Percentiles rank a stretch among this genome's conserved stretches.
phyloP scores from a whole-genome alignment of 768 basidiomycete genomes.

The Pholiota molesta region DNA sequence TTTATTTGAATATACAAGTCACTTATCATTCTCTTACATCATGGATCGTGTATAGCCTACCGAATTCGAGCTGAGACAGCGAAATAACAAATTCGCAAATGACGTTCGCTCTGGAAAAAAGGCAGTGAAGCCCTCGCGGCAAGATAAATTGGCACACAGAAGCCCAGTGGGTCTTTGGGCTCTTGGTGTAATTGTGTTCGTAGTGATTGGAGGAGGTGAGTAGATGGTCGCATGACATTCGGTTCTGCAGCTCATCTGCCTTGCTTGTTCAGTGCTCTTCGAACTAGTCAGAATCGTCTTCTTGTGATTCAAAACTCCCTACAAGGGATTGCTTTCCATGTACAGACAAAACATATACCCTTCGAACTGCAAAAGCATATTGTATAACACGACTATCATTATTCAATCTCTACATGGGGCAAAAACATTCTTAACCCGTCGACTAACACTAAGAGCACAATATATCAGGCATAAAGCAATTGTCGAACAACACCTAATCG shows the following conservation, averaged over 20 bases:
- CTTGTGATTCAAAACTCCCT: slow-evolving; percentile 32
- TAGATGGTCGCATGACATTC: slow-evolving; percentile 13
- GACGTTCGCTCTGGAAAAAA: slow-evolving; percentile 78
- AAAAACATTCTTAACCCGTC: background rate
- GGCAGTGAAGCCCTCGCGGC: slow-evolving; percentile 68
- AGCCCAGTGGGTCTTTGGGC: slow-evolving; percentile 80
- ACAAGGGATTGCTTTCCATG: background rate
- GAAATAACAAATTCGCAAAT: slow-evolving; percentile 80
- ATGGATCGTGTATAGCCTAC: slow-evolving; percentile 54
- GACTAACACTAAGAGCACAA: background rate
- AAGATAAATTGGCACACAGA: slow-evolving; percentile 69
- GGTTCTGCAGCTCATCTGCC: background rate
- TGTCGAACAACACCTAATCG: slow-evolving; percentile 37
- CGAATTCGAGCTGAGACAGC: slow-evolving; percentile 80
- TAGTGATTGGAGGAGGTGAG: slow-evolving; percentile 81
- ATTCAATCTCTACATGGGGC: slow-evolving; percentile 6
- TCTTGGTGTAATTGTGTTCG: slow-evolving; percentile 72
- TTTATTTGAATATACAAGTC: background rate
- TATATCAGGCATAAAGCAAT: background rate
- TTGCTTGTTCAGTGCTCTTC: slow-evolving; percentile 61
- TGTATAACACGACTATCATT: slow-evolving; percentile 21
- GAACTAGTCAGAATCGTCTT: slow-evolving; percentile 71
- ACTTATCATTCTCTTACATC: background rate
- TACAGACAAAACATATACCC: background rate
- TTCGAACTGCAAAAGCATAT: slow-evolving; percentile 9